These are phyloP conservation scores for Globisporangium orthogonon DNA, from an alignment of 352 stramenopile genomes.

Conservation along the genomic window DNA sequence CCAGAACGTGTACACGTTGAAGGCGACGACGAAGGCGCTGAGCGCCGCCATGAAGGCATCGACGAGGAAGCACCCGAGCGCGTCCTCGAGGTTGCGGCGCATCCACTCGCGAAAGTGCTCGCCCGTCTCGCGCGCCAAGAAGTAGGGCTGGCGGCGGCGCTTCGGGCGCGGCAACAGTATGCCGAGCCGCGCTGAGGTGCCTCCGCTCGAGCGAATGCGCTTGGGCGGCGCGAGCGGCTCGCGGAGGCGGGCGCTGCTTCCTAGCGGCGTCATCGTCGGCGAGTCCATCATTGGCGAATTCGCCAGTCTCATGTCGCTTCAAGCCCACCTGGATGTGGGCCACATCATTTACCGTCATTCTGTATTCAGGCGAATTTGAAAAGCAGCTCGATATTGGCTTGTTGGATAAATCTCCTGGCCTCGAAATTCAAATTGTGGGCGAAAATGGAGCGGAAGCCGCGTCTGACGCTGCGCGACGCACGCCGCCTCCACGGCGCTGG, in stretches of 20 bases:
- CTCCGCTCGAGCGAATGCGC: constrained; percentile 19
- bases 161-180: constrained; percentile 26
- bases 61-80: constrained; percentile 34
- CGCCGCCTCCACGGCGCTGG: constrained; percentile 21
- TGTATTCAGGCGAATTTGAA: background rate
- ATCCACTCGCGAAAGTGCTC: constrained; percentile 60
- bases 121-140: constrained; percentile 22
- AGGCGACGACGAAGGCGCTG: constrained; percentile 57
- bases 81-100: constrained; percentile 70
- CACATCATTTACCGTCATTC: background rate
- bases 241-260: background rate
- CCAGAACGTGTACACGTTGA: constrained; percentile 68
- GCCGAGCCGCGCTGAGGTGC: constrained; percentile 19
- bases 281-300: too few relatives aligned
- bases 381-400: too few relatives aligned
- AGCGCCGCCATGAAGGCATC: constrained; percentile 38
- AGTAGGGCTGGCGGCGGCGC: constrained; percentile 28
- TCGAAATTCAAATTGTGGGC: background rate
- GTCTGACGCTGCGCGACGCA: constrained; percentile 35
- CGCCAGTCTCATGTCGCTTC: background rate
- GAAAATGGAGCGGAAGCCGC: constrained; percentile 27
- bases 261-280: background rate
- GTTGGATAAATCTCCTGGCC: background rate
- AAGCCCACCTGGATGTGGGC: background rate
- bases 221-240: constrained; percentile 16